phyloP scores from a whole-genome alignment of 2,329 filamentous ascomycete species.

The Dothidotthia symphoricarpi region DNA sequence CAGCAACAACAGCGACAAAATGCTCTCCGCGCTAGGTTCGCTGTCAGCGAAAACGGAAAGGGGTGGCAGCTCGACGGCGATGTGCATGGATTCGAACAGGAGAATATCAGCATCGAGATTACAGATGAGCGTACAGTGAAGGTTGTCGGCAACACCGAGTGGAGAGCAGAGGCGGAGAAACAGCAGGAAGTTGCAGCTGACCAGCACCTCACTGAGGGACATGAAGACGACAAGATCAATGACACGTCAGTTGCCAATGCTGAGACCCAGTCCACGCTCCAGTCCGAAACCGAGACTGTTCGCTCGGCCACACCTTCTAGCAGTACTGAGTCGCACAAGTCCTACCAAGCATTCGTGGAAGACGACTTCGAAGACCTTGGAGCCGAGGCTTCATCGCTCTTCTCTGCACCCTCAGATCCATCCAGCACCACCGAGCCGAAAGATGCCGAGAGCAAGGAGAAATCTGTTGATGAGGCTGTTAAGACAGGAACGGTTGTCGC shows the following conservation, averaged over 20 bases:
- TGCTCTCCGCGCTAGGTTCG: conserved; percentile 31
- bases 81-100: conserved; percentile 33
- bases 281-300: conserved; percentile 9
- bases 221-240: conserved; percentile 9
- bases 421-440: conserved; percentile 16
- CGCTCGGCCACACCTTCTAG: conserved; percentile 21
- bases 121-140: conserved; percentile 37
- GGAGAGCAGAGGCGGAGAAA: conserved; percentile 8
- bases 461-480: conserved; percentile 16
- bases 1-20: conserved; percentile 35
- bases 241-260: conserved; percentile 8
- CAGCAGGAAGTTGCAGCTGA: too few relatives aligned
- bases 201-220: too few relatives aligned
- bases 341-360: conserved; percentile 39
- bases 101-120: conserved; percentile 38
- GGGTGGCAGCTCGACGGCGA: conserved; percentile 37
- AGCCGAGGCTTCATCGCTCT: conserved; percentile 28
- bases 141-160: conserved; percentile 33
- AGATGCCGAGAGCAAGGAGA: conserved; percentile 33
- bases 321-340: conserved; percentile 34
- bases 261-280: conserved; percentile 6
- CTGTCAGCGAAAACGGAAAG: conserved; percentile 29
- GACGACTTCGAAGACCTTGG: conserved; percentile 40
- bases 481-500: conserved; percentile 16
- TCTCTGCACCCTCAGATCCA: conserved; percentile 18